Conservation (phyloP, 495 filamentous ascomycete genomes). For the Annulohypoxylon moriforme region DNA sequence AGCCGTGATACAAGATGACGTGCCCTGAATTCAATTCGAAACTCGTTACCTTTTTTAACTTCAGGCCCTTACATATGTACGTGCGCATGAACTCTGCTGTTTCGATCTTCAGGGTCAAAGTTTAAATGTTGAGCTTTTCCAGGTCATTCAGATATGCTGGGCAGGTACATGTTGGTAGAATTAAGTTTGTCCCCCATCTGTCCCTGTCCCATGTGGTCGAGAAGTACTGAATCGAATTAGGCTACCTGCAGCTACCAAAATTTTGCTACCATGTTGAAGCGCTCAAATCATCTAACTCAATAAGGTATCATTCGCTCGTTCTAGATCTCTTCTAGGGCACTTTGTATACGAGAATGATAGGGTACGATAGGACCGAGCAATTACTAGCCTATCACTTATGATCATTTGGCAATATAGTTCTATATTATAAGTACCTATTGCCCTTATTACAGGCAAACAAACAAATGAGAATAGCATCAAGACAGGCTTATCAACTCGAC, state of each 20-base stretch:
- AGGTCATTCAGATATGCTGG: neutral
- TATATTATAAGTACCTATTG: neutral
- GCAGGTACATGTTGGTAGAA: constrained; percentile 9
- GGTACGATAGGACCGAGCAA: neutral
- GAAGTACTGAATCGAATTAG: constrained; percentile 17
- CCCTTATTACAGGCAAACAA: neutral
- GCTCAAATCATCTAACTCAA: constrained; percentile 4
- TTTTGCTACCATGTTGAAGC: neutral
- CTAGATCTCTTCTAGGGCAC: constrained; percentile 15
- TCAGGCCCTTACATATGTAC: neutral
- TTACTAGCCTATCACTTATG: constrained; percentile 1
- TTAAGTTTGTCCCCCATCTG: neutral
- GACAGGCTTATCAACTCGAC: neutral
- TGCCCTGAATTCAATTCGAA: constrained; percentile 30
- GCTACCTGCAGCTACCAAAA: neutral
- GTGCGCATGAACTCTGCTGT: neutral
- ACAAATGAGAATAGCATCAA: neutral
- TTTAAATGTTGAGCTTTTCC: constrained; percentile 13
- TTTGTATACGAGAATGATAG: constrained; percentile 14
- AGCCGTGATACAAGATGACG: constrained; percentile 41
- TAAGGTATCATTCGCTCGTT: constrained; percentile 21
- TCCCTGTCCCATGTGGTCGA: constrained; percentile 7
- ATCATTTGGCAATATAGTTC: neutral
- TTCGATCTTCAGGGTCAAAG: constrained; percentile 19
- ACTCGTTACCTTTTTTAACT: neutral